Conservation (phyloP, 208 protist species). For the Angomonas deanei region DNA sequence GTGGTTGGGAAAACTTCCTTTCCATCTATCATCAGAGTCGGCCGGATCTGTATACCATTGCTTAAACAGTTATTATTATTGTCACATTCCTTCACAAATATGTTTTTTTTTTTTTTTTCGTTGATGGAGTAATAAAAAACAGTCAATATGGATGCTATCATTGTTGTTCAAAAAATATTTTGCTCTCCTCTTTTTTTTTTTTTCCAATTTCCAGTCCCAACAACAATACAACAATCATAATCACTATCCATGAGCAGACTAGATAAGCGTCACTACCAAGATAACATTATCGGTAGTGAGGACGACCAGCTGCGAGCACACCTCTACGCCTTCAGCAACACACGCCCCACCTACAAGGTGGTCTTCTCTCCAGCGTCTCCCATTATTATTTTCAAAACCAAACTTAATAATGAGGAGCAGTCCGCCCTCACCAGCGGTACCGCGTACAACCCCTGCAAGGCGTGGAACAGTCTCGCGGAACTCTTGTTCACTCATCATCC, state of each 20-base stretch:
- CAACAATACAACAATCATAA: no score
- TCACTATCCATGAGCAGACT: slow-evolving; percentile 39
- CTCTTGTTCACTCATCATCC: slow-evolving; percentile 51
- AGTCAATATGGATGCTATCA: slow-evolving; percentile 11
- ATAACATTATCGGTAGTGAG: slow-evolving; percentile 47
- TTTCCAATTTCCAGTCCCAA: neutral
- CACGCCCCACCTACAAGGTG: slow-evolving; percentile 46
- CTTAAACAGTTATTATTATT: neutral
- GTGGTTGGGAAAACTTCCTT: slow-evolving; percentile 64
- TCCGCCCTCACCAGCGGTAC: neutral
- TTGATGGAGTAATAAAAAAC: neutral
- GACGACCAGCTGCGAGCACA: slow-evolving; percentile 43
- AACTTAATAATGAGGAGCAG: slow-evolving; percentile 9
- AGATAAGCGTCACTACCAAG: slow-evolving; percentile 65
- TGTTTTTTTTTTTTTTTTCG: no score
- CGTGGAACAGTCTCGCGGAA: slow-evolving; percentile 61
- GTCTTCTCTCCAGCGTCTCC: slow-evolving; percentile 70
- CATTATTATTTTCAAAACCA: slow-evolving; percentile 69
- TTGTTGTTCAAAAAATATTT: neutral
- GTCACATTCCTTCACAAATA: neutral
- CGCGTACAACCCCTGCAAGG: slow-evolving; percentile 57
- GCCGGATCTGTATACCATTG: slow-evolving; percentile 45
- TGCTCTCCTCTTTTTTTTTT: neutral
- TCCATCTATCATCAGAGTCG: slow-evolving; percentile 35
- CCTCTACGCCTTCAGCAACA: slow-evolving; percentile 77